phyloP scores from a whole-genome alignment of 2,329 filamentous ascomycete genomes.

The Penicillium sumatraense region DNA sequence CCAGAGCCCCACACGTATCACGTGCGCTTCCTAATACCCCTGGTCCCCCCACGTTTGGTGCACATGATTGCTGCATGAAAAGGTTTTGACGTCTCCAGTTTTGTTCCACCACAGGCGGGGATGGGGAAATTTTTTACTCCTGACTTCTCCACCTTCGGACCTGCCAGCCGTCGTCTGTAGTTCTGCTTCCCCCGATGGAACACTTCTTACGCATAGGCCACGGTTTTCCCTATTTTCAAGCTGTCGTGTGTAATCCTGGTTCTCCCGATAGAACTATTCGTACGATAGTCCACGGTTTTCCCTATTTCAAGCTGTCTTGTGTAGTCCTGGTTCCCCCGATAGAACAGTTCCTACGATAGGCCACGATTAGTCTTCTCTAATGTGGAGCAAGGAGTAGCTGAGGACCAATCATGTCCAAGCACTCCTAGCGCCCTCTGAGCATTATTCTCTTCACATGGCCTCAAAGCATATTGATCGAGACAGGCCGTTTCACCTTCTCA shows the following conservation, averaged over 20 bases:
- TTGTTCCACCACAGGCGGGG: too few species aligned
- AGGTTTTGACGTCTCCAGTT: too few species aligned
- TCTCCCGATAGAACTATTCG: not conserved
- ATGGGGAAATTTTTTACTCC: too few species aligned
- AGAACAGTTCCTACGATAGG: not conserved
- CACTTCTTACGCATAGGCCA: not conserved
- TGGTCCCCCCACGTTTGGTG: too few species aligned
- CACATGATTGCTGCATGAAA: too few species aligned
- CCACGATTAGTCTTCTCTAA: conserved; percentile 1
- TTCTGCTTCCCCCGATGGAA: too few species aligned
- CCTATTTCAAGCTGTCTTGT: not conserved
- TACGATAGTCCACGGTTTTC: not conserved
- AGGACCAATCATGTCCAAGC: conserved; percentile 6
- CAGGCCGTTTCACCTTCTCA: not conserved
- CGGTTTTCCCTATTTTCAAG: not conserved
- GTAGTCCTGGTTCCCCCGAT: not conserved
- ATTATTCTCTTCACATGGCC: conserved; percentile 5
- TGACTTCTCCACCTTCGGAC: too few species aligned
- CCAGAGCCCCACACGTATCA: too few species aligned
- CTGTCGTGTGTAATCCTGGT: not conserved
- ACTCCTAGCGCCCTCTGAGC: not conserved
- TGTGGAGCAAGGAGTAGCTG: conserved; percentile 8
- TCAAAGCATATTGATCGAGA: conserved; percentile 7
- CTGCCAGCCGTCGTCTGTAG: too few species aligned
- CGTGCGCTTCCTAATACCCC: too few species aligned